phyloP scores from a whole-genome alignment of 2,329 filamentous ascomycete species.

The Sporothrix pseudoabietina region DNA sequence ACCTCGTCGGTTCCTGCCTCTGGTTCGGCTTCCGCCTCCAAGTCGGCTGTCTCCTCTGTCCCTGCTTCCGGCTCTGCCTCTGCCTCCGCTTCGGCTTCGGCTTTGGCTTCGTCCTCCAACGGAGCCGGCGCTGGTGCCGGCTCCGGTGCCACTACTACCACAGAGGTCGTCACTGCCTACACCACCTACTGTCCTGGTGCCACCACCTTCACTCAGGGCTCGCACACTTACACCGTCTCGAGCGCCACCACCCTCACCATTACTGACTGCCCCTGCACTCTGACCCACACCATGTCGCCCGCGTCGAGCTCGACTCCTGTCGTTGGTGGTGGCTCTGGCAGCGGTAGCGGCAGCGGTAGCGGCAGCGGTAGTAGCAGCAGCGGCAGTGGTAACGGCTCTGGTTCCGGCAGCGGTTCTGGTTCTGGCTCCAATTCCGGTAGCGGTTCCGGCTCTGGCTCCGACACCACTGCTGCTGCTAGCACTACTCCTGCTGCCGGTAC shows the following conservation, averaged over 20 bases:
- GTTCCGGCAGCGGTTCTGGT: not conserved
- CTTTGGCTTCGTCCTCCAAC: not conserved
- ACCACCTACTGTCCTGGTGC: constrained; percentile 29
- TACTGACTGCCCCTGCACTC: constrained; percentile 69
- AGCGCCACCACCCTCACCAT: constrained; percentile 61
- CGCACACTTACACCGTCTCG: constrained; percentile 29
- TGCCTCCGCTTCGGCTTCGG: not conserved
- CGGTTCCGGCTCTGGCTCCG: constrained; percentile 3
- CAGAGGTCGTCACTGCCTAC: constrained; percentile 28
- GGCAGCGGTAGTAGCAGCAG: not conserved
- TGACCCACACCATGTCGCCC: constrained; percentile 44
- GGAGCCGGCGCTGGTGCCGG: not conserved
- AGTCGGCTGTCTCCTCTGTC: not conserved
- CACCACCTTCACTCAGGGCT: constrained; percentile 28
- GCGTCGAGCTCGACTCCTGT: not conserved
- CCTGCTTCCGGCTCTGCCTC: not conserved
- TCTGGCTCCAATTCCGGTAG: not conserved
- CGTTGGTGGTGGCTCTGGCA: constrained; percentile 3
- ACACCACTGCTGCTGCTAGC: not conserved
- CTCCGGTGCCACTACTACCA: constrained; percentile 19
- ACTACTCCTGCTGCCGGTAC: not conserved
- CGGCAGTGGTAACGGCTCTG: not conserved
- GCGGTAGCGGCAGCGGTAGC: not conserved
- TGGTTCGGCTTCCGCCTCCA: not conserved
- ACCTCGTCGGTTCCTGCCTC: not conserved